Evolutionary conservation across 1,284 basidiomycete species (phyloP).

Genomic region (Trametes sp.): DNA sequence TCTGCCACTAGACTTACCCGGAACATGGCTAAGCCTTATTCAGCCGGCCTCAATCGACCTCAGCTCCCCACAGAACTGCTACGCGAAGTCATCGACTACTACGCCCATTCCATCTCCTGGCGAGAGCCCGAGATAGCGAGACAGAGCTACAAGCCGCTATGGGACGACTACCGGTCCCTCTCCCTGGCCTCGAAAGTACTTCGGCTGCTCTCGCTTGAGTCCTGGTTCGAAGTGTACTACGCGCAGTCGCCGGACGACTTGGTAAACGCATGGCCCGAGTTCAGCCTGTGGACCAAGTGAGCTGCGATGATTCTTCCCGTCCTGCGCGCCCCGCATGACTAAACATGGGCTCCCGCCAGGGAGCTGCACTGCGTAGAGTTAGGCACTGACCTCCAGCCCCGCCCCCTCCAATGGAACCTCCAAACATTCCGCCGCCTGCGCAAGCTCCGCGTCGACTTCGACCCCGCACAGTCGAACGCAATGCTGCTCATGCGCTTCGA

Average conservation of each 20-base stretch:
- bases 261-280: constrained; percentile 26
- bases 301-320: not conserved
- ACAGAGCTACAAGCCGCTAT: constrained; percentile 25
- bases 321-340: too few relatives aligned
- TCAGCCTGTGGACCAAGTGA: constrained; percentile 28
- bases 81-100: constrained; percentile 19
- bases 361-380: constrained; percentile 31
- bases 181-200: constrained; percentile 20
- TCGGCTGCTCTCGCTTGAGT: constrained; percentile 27
- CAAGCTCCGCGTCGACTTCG: constrained; percentile 32
- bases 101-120: not conserved
- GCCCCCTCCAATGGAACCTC: constrained; percentile 26
- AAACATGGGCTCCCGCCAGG: not conserved
- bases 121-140: constrained; percentile 6
- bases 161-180: constrained; percentile 24
- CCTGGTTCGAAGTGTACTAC: constrained; percentile 33
- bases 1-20: too few relatives aligned
- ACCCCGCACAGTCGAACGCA: constrained; percentile 24
- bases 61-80: constrained; percentile 26
- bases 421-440: constrained; percentile 26
- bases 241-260: constrained; percentile 24
- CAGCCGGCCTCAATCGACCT: not conserved
- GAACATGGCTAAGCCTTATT: not conserved
- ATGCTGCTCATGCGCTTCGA: constrained; percentile 29
- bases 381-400: constrained; percentile 19